phyloP scores from a whole-genome alignment of 352 stramenopile species.

The Globisporangium parvum region DNA sequence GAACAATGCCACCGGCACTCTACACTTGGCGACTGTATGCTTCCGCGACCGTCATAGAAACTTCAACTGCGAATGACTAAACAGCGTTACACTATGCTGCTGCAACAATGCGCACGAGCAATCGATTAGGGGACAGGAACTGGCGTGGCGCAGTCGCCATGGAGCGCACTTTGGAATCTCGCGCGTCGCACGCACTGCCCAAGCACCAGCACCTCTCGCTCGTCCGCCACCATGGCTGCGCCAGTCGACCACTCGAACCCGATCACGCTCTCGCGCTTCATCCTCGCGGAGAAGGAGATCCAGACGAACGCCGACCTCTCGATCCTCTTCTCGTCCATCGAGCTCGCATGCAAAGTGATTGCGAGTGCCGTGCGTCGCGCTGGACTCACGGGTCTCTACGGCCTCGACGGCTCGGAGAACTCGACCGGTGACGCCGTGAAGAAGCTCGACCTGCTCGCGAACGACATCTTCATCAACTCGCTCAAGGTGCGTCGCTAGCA shows the following conservation, averaged over 20 bases:
- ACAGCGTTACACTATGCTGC: too few species aligned
- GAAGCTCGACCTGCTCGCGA: slow-evolving; percentile 98
- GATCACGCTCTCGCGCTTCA: slow-evolving; percentile 93
- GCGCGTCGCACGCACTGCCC: slow-evolving; percentile 13
- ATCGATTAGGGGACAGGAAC: too few species aligned
- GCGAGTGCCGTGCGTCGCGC: slow-evolving; percentile 95
- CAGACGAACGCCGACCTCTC: slow-evolving; percentile 92
- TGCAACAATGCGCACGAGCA: too few species aligned
- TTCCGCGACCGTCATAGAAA: neutral
- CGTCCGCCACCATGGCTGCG: slow-evolving; percentile 24
- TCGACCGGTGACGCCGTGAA: slow-evolving; percentile 97
- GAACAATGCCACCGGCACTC: neutral
- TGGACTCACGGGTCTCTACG: slow-evolving; percentile 88
- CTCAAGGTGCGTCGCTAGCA: slow-evolving; percentile 42
- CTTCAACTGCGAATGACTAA: too few species aligned
- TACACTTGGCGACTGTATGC: neutral
- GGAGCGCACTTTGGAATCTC: slow-evolving; percentile 18
- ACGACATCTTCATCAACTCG: slow-evolving; percentile 98
- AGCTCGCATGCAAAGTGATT: slow-evolving; percentile 96
- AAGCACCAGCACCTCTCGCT: neutral
- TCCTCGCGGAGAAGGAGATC: slow-evolving; percentile 89
- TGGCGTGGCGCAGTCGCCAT: neutral
- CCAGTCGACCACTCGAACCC: slow-evolving; percentile 76
- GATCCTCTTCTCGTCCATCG: slow-evolving; percentile 95
- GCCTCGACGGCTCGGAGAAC: slow-evolving; percentile 96